Evolutionary conservation across 2,329 filamentous ascomycete genomes (phyloP), one percentile per base, ranked within the genome.

Genomic region (Calonectria leucothoes): DNA sequence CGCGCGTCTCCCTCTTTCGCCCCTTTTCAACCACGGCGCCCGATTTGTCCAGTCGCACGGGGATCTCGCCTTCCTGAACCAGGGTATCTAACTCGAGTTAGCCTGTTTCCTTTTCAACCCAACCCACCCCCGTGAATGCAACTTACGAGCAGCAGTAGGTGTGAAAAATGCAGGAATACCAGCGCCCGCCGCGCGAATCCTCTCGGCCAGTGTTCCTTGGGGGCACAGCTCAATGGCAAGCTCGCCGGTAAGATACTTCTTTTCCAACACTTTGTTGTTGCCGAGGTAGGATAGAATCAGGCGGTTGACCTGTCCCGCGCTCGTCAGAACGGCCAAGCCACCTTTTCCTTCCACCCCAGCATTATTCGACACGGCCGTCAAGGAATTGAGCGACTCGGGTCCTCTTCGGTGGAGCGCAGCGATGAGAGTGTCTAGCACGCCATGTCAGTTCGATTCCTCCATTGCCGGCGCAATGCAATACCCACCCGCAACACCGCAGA

Each of bases 111-210:
- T n/a, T 2, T 27, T 1, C 2, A 11, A n/a, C n/a, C n/a, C n/a
- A n/a, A n/a, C n/a, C n/a, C 23, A 27, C 25, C 25, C 4, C 11
- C 0, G 29, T 2, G 1, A 14, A 7, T 8, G 1, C 6, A 87
- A 87, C 88, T 80, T 86, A 91, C 91, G 88, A 45, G 90, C 91
- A 70, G 92, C 94, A 0, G 94, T 95, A 0, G 94, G 92, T 0
- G 94, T 96, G 81, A 92, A 97, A 82, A 97, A 96, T 0, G 94
- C 94, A 1, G 94, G 94, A 65, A 96, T 95, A 11, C 94, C 94
- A 29, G 93, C 93, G 5, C 94, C 94, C 1, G 91, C 94, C 8
- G 93, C 93, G 51, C 93, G 88, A 78, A 94, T 90, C 76, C 93
- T 89, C 86, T 95, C 93, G 0, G 93, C 93, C 66, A 95, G 87